A percentile compares a stretch with the other conserved stretches of the same genome.
phyloP scores from a whole-genome alignment of 257 asterid genomes.

The Forsythia viridissima region DNA sequence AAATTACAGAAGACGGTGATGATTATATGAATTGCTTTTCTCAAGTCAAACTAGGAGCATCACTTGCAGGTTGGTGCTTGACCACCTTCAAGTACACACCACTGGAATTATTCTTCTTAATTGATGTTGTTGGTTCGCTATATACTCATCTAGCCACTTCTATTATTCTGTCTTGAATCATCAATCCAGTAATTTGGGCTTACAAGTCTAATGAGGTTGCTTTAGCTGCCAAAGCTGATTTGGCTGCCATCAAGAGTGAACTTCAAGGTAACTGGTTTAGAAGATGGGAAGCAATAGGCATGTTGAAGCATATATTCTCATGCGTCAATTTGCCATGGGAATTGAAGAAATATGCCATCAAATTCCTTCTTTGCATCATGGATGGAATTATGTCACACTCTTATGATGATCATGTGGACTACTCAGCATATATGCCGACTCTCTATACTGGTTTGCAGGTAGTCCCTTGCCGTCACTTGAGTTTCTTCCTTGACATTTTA shows the following conservation, averaged over 20 bases:
- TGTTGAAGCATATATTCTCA: conserved; percentile 60
- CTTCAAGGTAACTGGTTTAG: conserved; percentile 63
- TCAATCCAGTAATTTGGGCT: conserved; percentile 79
- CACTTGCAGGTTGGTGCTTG: conserved; percentile 63
- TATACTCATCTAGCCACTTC: conserved; percentile 20
- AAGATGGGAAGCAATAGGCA: conserved; percentile 81
- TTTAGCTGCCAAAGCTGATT: conserved; percentile 61
- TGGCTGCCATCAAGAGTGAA: conserved; percentile 48
- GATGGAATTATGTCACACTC: conserved; percentile 46
- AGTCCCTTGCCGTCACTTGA: conserved; percentile 15
- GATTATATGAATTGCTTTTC: conserved; percentile 65
- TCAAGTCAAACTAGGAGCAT: conserved; percentile 75
- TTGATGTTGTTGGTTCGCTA: conserved; percentile 23
- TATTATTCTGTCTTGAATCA: conserved; percentile 19
- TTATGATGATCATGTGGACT: conserved; percentile 40
- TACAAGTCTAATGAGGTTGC: conserved; percentile 64
- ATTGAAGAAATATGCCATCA: conserved; percentile 59
- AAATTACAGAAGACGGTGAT: conserved; percentile 52
- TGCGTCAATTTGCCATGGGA: conserved; percentile 56
- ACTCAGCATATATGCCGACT: conserved; percentile 46
- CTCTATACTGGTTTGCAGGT: conserved; percentile 75
- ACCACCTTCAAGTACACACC: not conserved
- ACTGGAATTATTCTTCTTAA: conserved; percentile 5
- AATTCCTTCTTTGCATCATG: conserved; percentile 59
- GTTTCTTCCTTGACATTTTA: conserved; percentile 21